phyloP scores from a whole-genome alignment of 2,329 filamentous ascomycete species.

The Colletotrichum orchidophilum region DNA sequence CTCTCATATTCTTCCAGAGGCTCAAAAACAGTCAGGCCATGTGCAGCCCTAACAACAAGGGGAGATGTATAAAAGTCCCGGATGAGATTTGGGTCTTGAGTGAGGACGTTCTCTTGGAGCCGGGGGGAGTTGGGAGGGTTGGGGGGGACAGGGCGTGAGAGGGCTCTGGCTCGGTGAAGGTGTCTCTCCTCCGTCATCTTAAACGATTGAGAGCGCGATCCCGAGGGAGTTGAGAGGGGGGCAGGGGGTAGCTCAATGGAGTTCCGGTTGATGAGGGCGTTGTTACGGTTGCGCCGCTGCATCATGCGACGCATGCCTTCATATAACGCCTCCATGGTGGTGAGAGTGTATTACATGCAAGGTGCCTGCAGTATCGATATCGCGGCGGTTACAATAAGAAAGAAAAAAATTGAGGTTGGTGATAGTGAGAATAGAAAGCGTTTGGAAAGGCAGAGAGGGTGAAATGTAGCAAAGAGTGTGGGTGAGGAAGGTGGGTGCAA shows the following conservation, averaged over 20 bases:
- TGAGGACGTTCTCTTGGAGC: not conserved
- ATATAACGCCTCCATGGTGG: slow-evolving; percentile 15
- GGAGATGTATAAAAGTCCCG: slow-evolving; percentile 23
- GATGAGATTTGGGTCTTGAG: slow-evolving; percentile 11
- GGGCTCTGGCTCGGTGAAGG: slow-evolving; percentile 22
- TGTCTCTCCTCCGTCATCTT: slow-evolving; percentile 9
- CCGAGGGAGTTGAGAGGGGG: slow-evolving; percentile 25
- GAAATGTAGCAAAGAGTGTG: not conserved
- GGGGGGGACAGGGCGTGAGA: slow-evolving; percentile 22
- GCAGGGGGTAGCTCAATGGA: slow-evolving; percentile 26
- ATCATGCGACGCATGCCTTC: slow-evolving; percentile 23
- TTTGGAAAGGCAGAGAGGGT: not conserved
- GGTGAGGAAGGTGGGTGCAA: not conserved
- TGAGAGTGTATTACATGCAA: not conserved
- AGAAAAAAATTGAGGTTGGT: not conserved
- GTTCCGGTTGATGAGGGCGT: slow-evolving; percentile 14
- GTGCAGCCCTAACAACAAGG: slow-evolving; percentile 6
- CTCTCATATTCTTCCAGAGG: not conserved
- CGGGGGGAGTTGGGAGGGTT: slow-evolving; percentile 30
- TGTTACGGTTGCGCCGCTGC: slow-evolving; percentile 17
- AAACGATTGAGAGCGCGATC: slow-evolving; percentile 22
- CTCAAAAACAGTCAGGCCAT: not conserved
- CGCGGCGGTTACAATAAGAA: not conserved
- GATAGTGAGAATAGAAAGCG: not conserved
- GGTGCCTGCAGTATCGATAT: not conserved